Evolutionary conservation across 2,329 filamentous ascomycete genomes (phyloP).

Genomic region (Lecanicillium sp.): DNA sequence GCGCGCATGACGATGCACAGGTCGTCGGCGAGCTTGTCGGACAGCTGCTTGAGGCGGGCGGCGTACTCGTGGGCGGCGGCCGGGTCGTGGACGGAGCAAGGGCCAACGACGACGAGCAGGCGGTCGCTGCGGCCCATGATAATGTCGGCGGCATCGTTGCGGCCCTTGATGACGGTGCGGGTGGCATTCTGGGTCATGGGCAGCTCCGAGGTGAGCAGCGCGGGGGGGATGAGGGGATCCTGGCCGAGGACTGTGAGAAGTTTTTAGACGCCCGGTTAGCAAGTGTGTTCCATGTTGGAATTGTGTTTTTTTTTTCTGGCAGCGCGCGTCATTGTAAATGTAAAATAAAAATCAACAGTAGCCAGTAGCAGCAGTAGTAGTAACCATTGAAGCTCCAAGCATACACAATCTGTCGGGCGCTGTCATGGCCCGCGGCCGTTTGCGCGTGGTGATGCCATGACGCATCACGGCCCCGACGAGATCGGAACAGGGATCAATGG

Average conservation of each 20-base stretch:
- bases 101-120: slow-evolving; percentile 88
- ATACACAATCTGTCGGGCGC: background rate
- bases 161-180: slow-evolving; percentile 63
- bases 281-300: background rate
- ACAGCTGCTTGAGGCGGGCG: slow-evolving; percentile 64
- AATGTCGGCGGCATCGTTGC: slow-evolving; percentile 62
- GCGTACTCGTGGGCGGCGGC: slow-evolving; percentile 83
- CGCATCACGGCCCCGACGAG: no score
- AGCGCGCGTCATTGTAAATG: no score
- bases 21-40: slow-evolving; percentile 73
- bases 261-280: slow-evolving; percentile 2
- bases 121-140: slow-evolving; percentile 76
- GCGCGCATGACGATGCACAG: slow-evolving; percentile 94
- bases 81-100: slow-evolving; percentile 96
- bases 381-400: background rate
- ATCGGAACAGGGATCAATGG: no score
- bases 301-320: no score
- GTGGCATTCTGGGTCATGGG: slow-evolving; percentile 58
- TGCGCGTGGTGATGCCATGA: no score
- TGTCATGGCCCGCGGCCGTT: no score
- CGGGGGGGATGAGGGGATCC: slow-evolving; percentile 85
- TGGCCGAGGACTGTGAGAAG: slow-evolving; percentile 69
- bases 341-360: background rate
- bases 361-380: slow-evolving; percentile 1
- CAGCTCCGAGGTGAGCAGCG: slow-evolving; percentile 79